Evolutionary conservation across 2,329 filamentous ascomycete genomes (phyloP).

Genomic region (Arthrocladium fulminans): DNA sequence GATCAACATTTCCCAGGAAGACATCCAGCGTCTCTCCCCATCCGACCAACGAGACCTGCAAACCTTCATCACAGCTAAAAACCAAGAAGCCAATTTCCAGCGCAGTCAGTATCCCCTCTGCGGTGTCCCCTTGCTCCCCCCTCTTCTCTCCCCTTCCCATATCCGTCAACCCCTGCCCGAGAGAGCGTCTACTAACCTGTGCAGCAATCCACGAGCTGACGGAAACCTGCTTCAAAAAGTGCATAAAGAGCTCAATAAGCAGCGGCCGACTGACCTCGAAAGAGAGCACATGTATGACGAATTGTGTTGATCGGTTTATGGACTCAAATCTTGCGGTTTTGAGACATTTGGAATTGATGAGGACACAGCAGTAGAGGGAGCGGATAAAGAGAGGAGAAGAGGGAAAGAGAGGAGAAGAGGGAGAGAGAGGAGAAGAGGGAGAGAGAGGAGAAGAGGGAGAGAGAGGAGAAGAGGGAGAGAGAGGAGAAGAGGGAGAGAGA

Average conservation of each 20-base stretch:
- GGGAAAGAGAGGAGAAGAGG: background rate
- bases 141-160: background rate
- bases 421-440: background rate
- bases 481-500: slow-evolving; percentile 3
- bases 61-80: slow-evolving; percentile 74
- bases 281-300: slow-evolving; percentile 77
- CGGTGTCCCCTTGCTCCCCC: no score
- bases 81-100: slow-evolving; percentile 61
- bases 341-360: slow-evolving; percentile 66
- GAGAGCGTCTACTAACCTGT: slow-evolving; percentile 43
- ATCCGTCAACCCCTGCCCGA: background rate
- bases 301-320: slow-evolving; percentile 90
- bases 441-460: background rate
- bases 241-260: slow-evolving; percentile 62
- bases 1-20: slow-evolving; percentile 18
- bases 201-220: slow-evolving; percentile 57
- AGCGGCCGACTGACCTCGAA: slow-evolving; percentile 61
- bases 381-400: background rate
- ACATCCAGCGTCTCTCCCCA: slow-evolving; percentile 51
- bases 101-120: slow-evolving; percentile 43
- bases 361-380: slow-evolving; percentile 29
- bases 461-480: background rate
- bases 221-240: slow-evolving; percentile 91
- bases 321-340: slow-evolving; percentile 81
- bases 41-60: slow-evolving; percentile 81